A percentile compares a stretch with the other conserved stretches of the same genome.
These are phyloP conservation scores for Phalaenopsis hybrid DNA, from an alignment of 116 monocot genomes.

Conservation along the genomic window DNA sequence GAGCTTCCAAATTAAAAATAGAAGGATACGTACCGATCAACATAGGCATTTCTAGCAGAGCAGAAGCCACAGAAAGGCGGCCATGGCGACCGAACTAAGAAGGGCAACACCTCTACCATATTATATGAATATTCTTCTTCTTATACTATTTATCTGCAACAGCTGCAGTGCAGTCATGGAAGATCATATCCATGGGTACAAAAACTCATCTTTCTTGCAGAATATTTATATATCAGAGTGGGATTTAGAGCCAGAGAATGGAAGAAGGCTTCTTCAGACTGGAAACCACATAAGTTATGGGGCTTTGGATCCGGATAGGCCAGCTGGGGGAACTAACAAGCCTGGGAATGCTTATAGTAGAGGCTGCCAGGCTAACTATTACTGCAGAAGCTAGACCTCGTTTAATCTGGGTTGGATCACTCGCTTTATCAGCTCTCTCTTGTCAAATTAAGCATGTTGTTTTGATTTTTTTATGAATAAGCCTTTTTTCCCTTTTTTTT, in stretches of 20 bases:
- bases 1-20: neutral
- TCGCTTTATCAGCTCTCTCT: too few species aligned
- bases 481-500: too few species aligned
- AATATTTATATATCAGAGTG: neutral
- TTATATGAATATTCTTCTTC: neutral
- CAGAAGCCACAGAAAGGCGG: neutral
- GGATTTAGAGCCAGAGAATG: neutral
- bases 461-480: too few species aligned
- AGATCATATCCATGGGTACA: neutral
- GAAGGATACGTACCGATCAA: neutral
- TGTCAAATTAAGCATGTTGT: too few species aligned
- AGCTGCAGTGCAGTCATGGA: neutral
- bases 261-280: constrained; percentile 10
- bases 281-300: neutral
- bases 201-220: neutral
- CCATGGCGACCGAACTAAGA: neutral
- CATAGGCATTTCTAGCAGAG: too few species aligned
- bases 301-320: neutral
- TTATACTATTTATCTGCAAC: neutral
- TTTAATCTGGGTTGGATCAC: too few species aligned
- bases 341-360: constrained; percentile 1
- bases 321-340: neutral
- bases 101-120: neutral
- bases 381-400: neutral
- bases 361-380: neutral